Percentiles rank a stretch among this genome's conserved stretches.
Evolutionary conservation across 352 stramenopile genomes (phyloP).

Genomic region (Globisporangium nagaii): DNA sequence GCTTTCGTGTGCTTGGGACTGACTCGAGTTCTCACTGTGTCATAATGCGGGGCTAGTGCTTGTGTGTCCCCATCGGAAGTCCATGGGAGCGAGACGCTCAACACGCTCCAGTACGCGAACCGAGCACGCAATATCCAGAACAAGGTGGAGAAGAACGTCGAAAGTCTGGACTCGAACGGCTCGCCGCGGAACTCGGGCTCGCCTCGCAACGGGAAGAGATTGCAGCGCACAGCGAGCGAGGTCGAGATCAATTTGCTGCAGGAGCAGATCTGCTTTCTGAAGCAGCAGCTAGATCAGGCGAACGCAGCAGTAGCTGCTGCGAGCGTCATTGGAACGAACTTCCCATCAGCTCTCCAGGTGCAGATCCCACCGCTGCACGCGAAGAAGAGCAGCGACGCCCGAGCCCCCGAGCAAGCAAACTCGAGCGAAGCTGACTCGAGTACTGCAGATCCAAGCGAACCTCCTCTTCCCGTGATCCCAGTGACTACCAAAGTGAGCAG

Average conservation of each 20-base stretch:
- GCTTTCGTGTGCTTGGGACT: no score
- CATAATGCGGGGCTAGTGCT: constrained; percentile 46
- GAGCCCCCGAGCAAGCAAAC: not conserved
- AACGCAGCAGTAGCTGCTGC: constrained; percentile 4
- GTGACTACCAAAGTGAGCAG: constrained; percentile 2
- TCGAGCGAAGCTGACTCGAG: not conserved
- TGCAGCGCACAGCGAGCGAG: constrained; percentile 22
- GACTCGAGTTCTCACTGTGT: no score
- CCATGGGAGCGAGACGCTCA: constrained; percentile 55
- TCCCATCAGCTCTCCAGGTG: not conserved
- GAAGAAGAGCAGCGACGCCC: not conserved
- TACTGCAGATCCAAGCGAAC: not conserved
- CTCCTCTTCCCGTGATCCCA: not conserved
- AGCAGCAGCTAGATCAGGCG: constrained; percentile 25
- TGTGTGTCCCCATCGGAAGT: constrained; percentile 51
- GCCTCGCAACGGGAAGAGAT: constrained; percentile 2
- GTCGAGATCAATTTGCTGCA: constrained; percentile 38
- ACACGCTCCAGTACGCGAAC: constrained; percentile 73
- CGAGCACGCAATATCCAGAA: constrained; percentile 72
- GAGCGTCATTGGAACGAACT: constrained; percentile 3
- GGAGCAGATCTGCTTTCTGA: constrained; percentile 35
- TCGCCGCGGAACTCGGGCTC: constrained; percentile 5
- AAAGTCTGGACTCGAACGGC: constrained; percentile 12
- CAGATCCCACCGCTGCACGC: not conserved
- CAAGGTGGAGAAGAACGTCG: constrained; percentile 60